A percentile compares a stretch with the other conserved stretches of the same genome.
Conservation (phyloP, 345 rosid species). For the Eucalyptus globulus region DNA sequence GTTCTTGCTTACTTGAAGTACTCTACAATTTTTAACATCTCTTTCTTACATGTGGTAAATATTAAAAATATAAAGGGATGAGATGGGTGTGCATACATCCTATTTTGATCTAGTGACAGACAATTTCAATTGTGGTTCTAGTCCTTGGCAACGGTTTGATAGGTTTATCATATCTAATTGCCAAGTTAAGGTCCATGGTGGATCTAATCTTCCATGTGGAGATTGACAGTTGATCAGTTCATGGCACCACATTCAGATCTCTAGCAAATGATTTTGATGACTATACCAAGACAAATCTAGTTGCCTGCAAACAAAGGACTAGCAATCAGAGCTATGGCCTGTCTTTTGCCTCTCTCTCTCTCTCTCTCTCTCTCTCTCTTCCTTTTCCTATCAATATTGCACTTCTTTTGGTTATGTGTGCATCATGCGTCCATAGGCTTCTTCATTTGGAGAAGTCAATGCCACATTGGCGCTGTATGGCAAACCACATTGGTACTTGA, state of each 20-base stretch:
- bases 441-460: neutral
- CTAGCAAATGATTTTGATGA: neutral
- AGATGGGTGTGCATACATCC: neutral
- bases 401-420: neutral
- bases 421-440: neutral
- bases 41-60: neutral
- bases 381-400: neutral
- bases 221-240: neutral
- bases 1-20: neutral
- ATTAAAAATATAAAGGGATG: neutral
- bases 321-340: neutral
- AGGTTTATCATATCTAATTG: neutral
- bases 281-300: neutral
- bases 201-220: neutral
- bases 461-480: neutral
- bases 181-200: neutral
- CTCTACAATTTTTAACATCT: neutral
- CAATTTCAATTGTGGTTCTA: neutral
- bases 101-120: neutral
- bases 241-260: neutral
- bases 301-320: neutral
- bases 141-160: neutral
- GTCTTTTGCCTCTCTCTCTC: neutral
- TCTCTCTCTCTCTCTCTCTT: neutral
- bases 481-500: neutral